Conservation (phyloP, 805 yeast genomes). For the Cyberlindnera japonica region DNA sequence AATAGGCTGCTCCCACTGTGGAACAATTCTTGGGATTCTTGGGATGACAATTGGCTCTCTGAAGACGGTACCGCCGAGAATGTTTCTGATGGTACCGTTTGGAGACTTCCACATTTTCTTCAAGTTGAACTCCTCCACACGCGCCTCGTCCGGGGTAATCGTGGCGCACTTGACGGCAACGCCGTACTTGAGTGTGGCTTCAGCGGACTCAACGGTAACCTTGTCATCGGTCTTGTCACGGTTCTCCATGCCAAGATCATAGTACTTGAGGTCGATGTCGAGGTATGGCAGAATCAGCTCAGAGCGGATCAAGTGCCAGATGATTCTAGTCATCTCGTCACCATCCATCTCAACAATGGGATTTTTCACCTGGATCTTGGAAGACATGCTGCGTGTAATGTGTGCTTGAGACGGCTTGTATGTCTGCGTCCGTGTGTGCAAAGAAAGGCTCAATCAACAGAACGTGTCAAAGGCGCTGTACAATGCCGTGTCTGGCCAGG, state of each 20-base stretch:
- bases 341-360: conserved; percentile 98
- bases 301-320: conserved; percentile 89
- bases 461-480: no score
- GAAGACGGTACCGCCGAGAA: conserved; percentile 94
- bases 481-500: neutral
- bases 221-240: conserved; percentile 86
- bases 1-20: conserved; percentile 93
- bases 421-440: no score
- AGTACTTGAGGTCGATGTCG: conserved; percentile 85
- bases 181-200: conserved; percentile 81
- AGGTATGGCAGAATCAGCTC: conserved; percentile 81
- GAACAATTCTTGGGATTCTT: conserved; percentile 80
- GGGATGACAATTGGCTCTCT: conserved; percentile 94
- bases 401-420: no score
- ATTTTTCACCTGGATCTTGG: conserved; percentile 71
- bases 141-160: conserved; percentile 95
- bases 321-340: conserved; percentile 95
- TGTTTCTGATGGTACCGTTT: conserved; percentile 94
- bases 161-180: conserved; percentile 98
- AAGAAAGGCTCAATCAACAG: no score
- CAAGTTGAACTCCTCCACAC: conserved; percentile 85
- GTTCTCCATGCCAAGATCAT: conserved; percentile 82
- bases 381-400: conserved; percentile 1
- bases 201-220: conserved; percentile 86
- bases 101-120: conserved; percentile 98